Percentiles rank a stretch among this genome's conserved stretches.
Conservation (phyloP, 352 stramenopile species). For the Phytopythium ostracodes region DNA sequence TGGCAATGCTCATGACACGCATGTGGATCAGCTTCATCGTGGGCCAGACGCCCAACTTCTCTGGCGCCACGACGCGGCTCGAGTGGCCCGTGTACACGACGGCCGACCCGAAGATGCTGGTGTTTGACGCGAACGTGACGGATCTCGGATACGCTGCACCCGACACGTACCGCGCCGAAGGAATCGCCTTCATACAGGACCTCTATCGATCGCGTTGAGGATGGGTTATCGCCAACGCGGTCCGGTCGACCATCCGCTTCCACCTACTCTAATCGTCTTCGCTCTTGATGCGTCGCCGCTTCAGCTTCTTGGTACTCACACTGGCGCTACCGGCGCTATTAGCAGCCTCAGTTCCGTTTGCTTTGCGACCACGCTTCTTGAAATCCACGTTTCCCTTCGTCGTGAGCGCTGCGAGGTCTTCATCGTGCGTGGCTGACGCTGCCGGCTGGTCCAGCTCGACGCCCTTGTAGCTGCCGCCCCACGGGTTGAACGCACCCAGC, state of each 20-base stretch:
- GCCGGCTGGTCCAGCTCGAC: slow-evolving; percentile 48
- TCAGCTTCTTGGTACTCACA: slow-evolving; percentile 46
- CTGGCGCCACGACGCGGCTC: slow-evolving; percentile 8
- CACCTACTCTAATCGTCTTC: slow-evolving; percentile 37
- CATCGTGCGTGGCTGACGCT: slow-evolving; percentile 16
- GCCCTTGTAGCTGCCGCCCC: slow-evolving; percentile 80
- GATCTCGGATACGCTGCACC: slow-evolving; percentile 23
- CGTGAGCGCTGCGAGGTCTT: slow-evolving; percentile 50
- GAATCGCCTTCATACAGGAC: slow-evolving; percentile 14
- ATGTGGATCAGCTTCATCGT: slow-evolving; percentile 32
- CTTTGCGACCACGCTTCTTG: slow-evolving; percentile 48
- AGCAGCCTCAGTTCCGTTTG: slow-evolving; percentile 4
- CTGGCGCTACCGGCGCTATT: not conserved
- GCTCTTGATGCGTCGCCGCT: slow-evolving; percentile 49
- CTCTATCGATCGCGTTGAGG: not conserved
- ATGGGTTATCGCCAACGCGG: not conserved
- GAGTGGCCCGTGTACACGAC: slow-evolving; percentile 23
- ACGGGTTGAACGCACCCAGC: slow-evolving; percentile 77
- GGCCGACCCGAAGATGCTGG: slow-evolving; percentile 21
- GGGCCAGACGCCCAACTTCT: slow-evolving; percentile 17
- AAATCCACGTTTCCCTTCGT: slow-evolving; percentile 57
- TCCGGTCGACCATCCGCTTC: too few relatives aligned
- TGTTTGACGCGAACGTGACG: slow-evolving; percentile 26
- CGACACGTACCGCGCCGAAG: slow-evolving; percentile 24
- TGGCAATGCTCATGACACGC: slow-evolving; percentile 21